Percentiles rank a stretch among this genome's conserved stretches.
Evolutionary conservation across 2,329 filamentous ascomycete genomes (phyloP).

Genomic region (Aspergillus glaucus): DNA sequence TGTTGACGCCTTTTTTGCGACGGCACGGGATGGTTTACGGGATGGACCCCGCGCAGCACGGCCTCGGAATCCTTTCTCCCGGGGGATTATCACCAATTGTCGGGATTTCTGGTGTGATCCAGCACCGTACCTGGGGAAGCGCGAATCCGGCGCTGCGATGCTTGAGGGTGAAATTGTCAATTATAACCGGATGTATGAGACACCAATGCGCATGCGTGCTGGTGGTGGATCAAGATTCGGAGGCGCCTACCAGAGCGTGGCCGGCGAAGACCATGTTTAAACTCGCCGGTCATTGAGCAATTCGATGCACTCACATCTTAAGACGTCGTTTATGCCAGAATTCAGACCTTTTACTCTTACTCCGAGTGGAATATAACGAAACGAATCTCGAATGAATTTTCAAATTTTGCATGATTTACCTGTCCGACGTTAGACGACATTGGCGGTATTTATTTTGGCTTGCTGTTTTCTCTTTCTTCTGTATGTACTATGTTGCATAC

Average conservation of each 20-base stretch:
- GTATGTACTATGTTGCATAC: conserved; percentile 13
- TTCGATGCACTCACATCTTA: conserved; percentile 1
- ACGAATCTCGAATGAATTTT: conserved; percentile 9
- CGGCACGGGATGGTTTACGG: conserved; percentile 66
- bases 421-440: background rate
- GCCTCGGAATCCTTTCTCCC: conserved; percentile 74
- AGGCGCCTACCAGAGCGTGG: conserved; percentile 54
- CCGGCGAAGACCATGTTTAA: conserved; percentile 32
- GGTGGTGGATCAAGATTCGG: conserved; percentile 41
- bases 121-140: conserved; percentile 68
- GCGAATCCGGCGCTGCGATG: conserved; percentile 67
- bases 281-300: conserved; percentile 16
- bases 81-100: conserved; percentile 81
- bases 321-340: background rate
- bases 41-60: conserved; percentile 43
- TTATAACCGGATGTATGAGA: conserved; percentile 85
- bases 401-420: background rate
- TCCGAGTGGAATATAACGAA: conserved; percentile 7
- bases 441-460: background rate
- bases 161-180: conserved; percentile 75
- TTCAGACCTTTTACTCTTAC: background rate
- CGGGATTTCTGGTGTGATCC: conserved; percentile 95
- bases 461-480: background rate
- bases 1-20: conserved; percentile 89
- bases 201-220: conserved; percentile 59